A percentile compares a stretch with the other conserved stretches of the same genome.
These are phyloP conservation scores for Tetrapisispora iriomotensis DNA, from an alignment of 805 yeast genomes.

Conservation along the genomic window DNA sequence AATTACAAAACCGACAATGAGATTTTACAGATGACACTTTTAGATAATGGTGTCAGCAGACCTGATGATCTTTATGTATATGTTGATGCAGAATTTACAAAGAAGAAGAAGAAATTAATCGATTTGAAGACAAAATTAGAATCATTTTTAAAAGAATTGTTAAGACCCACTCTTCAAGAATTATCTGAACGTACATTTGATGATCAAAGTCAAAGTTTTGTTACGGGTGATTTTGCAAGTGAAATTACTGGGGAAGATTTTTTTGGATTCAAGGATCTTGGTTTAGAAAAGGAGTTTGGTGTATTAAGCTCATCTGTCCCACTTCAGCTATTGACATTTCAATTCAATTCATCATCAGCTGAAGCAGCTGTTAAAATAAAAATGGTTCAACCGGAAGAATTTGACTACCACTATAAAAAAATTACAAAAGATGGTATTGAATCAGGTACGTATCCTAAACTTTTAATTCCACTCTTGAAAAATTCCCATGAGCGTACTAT, in stretches of 20 bases:
- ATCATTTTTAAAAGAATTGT: constrained; percentile 61
- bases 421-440: constrained; percentile 44
- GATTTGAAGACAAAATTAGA: constrained; percentile 63
- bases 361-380: constrained; percentile 45
- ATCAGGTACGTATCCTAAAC: constrained; percentile 40
- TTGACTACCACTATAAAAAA: constrained; percentile 45
- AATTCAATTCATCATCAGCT: constrained; percentile 56
- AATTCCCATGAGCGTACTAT: constrained; percentile 36
- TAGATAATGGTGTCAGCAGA: constrained; percentile 79
- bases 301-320: constrained; percentile 80
- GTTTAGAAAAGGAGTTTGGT: constrained; percentile 86
- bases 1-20: constrained; percentile 28
- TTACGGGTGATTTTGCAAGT: constrained; percentile 88
- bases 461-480: constrained; percentile 44
- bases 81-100: constrained; percentile 58
- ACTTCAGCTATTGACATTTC: constrained; percentile 55
- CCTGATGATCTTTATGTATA: constrained; percentile 69
- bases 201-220: constrained; percentile 88
- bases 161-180: constrained; percentile 71
- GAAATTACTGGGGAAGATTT: constrained; percentile 90
- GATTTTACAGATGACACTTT: constrained; percentile 51
- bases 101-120: constrained; percentile 57
- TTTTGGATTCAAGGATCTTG: constrained; percentile 92
- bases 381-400: constrained; percentile 53
- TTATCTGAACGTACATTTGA: constrained; percentile 67